Evolutionary conservation across 1,284 basidiomycete genomes (phyloP), one percentile per base, ranked within the genome.

Genomic region (Fistulina hepatica): DNA sequence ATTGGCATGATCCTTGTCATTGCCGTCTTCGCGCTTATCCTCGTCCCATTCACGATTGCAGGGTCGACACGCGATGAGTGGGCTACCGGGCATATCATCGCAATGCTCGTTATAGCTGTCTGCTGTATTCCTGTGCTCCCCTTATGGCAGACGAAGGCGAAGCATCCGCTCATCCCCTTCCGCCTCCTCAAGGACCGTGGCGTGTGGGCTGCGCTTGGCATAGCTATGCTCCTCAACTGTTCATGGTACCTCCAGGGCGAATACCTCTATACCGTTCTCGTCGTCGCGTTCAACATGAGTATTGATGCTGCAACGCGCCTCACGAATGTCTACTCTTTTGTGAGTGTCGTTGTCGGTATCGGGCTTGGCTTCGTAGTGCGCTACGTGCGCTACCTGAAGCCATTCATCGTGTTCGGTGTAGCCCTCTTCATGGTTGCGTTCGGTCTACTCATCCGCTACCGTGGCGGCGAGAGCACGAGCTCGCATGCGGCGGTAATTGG

Each of bases 371-470:
- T 60, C 31, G 46, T 60, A 15, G 53, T 58, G 21, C 53, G 56
- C 46, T 43, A 50, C 34, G 50, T 61, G 20, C 50, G 56, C 22
- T 52, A 56, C 32, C 44, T 63, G 43, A 63, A 65, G 48, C 52
- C 45, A 21, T 58, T 62, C 36, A 44, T 44, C 30, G 34, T 44
- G 16, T 30, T 37, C 27, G 51, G 51, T 33, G 47, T 57, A 11
- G 50, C 51, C 23, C 41, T 61, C 25, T 60, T 56, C 53, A 46
- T 55, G 25, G 41, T 64, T 21, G 58, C 59, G 6, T 61, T 63
- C 41, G 63, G 63, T 21, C 47, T 65, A 1, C 48, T 67, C 21
- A 56, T 63, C 40, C 54, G 53, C 21, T 65, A 47, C 55, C 55
- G 64, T 30, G 58, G 60, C 13, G 56, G 53, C 15, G 43, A 46